Evolutionary conservation across 2,329 filamentous ascomycete species (phyloP), one percentile per base, ranked within the genome.

Genomic region (Aureobasidium lini): DNA sequence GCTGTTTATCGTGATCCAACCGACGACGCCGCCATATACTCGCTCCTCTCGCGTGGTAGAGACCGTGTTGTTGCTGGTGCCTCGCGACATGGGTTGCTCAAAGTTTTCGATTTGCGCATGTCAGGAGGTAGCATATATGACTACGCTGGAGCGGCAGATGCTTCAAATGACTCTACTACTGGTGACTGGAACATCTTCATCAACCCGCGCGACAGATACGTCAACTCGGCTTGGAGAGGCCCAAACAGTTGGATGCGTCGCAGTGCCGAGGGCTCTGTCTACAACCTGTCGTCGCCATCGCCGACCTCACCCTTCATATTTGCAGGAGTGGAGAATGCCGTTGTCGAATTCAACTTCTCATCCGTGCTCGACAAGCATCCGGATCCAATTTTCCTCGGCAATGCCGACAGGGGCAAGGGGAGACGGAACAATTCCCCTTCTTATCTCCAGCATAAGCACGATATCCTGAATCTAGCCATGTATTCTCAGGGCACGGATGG

Each of bases 51-150:
- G 0, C 78, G 84, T 53, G 81, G 81, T 1, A 76, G 77, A 18
- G 79, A 85, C 64, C 75, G 77, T 2, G 78, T 87, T 58, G 67
- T 85, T 8, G 81, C 79, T 10, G 84, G 84, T 28, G 77, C 79
- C 1, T 78, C 79, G 3, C 76, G 79, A 50, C 81, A 86, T 67
- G 79, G 77, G 46, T 74, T 85, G 53, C 70, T 87, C 46, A 86
- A 86, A 64, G 72, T 85, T 4, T 87, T 84, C 63, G 84, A 87
- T 64, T 67, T 87, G 44, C 81, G 84, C 28, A 73, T 84, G 65
- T 65, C 73, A 0, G 74, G 75, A 32, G 73, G 72, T 2, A 69
- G 72, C 43, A 63, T 70, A 1, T 79, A 78, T 61, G 69, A 70
- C 23, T 63, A 65, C 49, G 64, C 72, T 18, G 57, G 39, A 37